Evolutionary conservation across 2,329 filamentous ascomycete species (phyloP).

Genomic region (Ceratocystis harringtonii): DNA sequence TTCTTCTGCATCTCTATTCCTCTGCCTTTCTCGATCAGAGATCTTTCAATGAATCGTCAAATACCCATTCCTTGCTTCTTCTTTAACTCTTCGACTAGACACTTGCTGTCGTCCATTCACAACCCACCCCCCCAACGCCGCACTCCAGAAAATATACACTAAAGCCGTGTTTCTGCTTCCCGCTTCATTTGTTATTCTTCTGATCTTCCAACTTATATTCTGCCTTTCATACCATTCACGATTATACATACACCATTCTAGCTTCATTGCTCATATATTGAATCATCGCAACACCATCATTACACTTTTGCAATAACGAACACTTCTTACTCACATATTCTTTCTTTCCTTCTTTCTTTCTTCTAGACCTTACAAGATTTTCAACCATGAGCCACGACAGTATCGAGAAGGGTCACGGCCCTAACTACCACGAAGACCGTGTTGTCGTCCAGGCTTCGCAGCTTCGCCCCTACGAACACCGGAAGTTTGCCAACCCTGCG

Average conservation of each 20-base stretch:
- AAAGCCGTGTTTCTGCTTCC: neutral
- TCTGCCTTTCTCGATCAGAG: conserved; percentile 3
- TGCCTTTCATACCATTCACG: neutral
- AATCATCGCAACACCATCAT: neutral
- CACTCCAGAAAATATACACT: conserved; percentile 1
- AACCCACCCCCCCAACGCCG: conserved; percentile 3
- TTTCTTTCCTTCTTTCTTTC: conserved; percentile 1
- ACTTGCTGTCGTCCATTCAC: conserved; percentile 6
- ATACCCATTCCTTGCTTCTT: conserved; percentile 6
- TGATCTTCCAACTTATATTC: neutral
- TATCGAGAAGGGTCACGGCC: conserved; percentile 15
- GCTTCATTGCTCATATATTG: neutral
- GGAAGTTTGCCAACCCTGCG: conserved; percentile 66
- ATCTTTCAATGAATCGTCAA: conserved; percentile 8
- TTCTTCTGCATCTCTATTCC: neutral
- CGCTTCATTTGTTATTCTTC: neutral
- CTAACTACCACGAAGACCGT: conserved; percentile 16
- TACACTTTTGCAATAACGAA: neutral
- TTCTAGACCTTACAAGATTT: conserved; percentile 16
- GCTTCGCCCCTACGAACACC: conserved; percentile 47
- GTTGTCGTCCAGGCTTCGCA: conserved; percentile 46
- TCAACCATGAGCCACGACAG: conserved; percentile 16
- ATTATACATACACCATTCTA: neutral
- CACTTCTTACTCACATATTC: conserved; percentile 11
- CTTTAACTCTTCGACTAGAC: conserved; percentile 5